A percentile compares a stretch with the other conserved stretches of the same genome.
Conservation (phyloP, 2,329 filamentous ascomycete species). For the Colletotrichum aenigma region DNA sequence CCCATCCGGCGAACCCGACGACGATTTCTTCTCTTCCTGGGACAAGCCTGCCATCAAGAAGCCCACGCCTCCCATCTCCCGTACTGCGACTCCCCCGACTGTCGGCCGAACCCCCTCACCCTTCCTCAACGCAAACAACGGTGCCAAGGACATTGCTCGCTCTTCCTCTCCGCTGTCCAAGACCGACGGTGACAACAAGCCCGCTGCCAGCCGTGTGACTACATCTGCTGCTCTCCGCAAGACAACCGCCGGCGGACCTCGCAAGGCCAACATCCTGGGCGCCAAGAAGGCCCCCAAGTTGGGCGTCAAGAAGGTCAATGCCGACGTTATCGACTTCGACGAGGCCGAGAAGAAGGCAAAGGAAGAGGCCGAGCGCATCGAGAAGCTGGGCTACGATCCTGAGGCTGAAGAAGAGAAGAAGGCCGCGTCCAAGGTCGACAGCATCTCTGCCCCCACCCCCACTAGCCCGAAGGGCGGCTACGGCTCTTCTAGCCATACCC, state of each 20-base stretch:
- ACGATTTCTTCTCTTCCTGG: slow-evolving; percentile 99
- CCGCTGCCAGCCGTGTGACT: slow-evolving; percentile 73
- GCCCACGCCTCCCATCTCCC: slow-evolving; percentile 90
- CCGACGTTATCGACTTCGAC: slow-evolving; percentile 89
- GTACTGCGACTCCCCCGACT: slow-evolving; percentile 83
- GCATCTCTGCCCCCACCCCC: slow-evolving; percentile 76
- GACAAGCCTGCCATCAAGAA: slow-evolving; percentile 97
- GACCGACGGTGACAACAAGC: slow-evolving; percentile 56
- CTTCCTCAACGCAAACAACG: slow-evolving; percentile 79
- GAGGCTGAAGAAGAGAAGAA: slow-evolving; percentile 74
- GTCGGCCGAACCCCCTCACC: slow-evolving; percentile 86
- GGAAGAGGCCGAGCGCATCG: slow-evolving; percentile 95
- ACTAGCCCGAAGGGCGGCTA: slow-evolving; percentile 71
- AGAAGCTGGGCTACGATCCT: slow-evolving; percentile 93
- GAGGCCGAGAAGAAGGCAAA: slow-evolving; percentile 96
- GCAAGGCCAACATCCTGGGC: slow-evolving; percentile 85
- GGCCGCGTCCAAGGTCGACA: slow-evolving; percentile 51
- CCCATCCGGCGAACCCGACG: slow-evolving; percentile 79
- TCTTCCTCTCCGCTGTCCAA: slow-evolving; percentile 82
- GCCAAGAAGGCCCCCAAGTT: slow-evolving; percentile 86
- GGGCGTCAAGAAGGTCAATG: slow-evolving; percentile 88
- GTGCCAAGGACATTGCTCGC: slow-evolving; percentile 74
- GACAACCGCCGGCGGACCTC: slow-evolving; percentile 66
- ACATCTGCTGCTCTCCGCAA: slow-evolving; percentile 86
- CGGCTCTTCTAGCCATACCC: slow-evolving; percentile 60